Base-by-base conservation (phyloP, 2,329 filamentous ascomycete genomes). In the Microthyrium microscopicum region DNA sequence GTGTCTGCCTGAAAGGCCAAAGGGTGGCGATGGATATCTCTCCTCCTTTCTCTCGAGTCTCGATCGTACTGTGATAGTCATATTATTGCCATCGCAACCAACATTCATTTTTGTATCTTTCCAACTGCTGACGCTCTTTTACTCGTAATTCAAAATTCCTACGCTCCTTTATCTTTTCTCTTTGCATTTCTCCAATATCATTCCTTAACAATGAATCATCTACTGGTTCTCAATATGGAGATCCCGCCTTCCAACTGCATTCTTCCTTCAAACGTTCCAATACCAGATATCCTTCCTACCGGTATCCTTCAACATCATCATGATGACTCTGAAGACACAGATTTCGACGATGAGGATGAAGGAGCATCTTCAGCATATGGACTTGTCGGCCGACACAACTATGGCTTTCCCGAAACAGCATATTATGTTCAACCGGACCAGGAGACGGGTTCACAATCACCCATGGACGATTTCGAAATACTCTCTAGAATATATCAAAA, bases 401-500 rank as follows among this genome's bases (percentile, higher is more conserved):
- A n/a, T n/a, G n/a, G n/a, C n/a, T n/a, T n/a, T n/a, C n/a, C n/a
- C n/a, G n/a, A n/a, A n/a, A n/a, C n/a, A n/a, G n/a, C n/a, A n/a
- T n/a, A n/a, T n/a, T n/a, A n/a, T n/a, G n/a, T n/a, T n/a, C n/a
- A n/a, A n/a, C n/a, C n/a, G n/a, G n/a, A n/a, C n/a, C n/a, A n/a
- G n/a, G n/a, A n/a, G n/a, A n/a, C n/a, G n/a, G n/a, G n/a, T 31
- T 16, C 16, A 22, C 19, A 22, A 31, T 15, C 29, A 22, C 27
- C 37, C 33, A 31, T 37, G 32, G 26, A 36, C 34, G 31, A 41
- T 41, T 34, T 31, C 39, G 31, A 17, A 34, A 13, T 19, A 20
- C 20, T 28, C 18, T 24, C 30, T 25, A 20, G 15, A 24, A 22
- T 34, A 37, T 29, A 47, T 47, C 35, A 57, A 38, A 17, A 15